A percentile compares a stretch with the other conserved stretches of the same genome.
Evolutionary conservation across 75 land plant genomes (phyloP).

Genomic region (Chamaecyparis obtusa): DNA sequence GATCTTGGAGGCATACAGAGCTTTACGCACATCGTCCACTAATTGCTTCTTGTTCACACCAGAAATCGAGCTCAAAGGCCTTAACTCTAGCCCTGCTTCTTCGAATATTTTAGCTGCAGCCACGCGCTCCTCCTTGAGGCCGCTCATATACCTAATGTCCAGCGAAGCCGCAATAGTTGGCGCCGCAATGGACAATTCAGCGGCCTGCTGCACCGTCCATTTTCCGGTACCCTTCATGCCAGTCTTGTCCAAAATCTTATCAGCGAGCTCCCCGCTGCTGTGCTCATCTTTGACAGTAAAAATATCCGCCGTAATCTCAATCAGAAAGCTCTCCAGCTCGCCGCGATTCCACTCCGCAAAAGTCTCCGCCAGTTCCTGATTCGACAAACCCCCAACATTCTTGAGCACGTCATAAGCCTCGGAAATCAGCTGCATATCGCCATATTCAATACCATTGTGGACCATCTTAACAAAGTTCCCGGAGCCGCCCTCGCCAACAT

Average conservation of each 20-base stretch:
- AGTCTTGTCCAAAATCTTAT: slow-evolving; percentile 50
- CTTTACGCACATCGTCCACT: slow-evolving; percentile 36
- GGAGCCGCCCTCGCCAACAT: slow-evolving; percentile 48
- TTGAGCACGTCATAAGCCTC: slow-evolving; percentile 52
- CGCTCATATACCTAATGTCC: slow-evolving; percentile 36
- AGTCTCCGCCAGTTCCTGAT: slow-evolving; percentile 28
- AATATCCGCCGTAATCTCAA: slow-evolving; percentile 54
- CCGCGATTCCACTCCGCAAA: slow-evolving; percentile 54
- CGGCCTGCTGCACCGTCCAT: slow-evolving; percentile 60
- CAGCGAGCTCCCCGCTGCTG: slow-evolving; percentile 34
- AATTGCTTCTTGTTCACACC: slow-evolving; percentile 34
- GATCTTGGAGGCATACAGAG: slow-evolving; percentile 35
- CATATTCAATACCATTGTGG: slow-evolving; percentile 58
- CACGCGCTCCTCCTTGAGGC: slow-evolving; percentile 41
- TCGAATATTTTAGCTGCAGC: slow-evolving; percentile 26
- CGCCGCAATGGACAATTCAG: slow-evolving; percentile 46
- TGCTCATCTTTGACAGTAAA: slow-evolving; percentile 42
- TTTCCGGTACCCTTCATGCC: slow-evolving; percentile 51
- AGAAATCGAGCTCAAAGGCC: not conserved
- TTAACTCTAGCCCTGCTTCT: slow-evolving; percentile 18
- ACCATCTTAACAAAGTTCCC: slow-evolving; percentile 58
- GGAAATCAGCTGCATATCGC: slow-evolving; percentile 59
- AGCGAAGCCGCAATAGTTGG: slow-evolving; percentile 48
- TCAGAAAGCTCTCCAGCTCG: slow-evolving; percentile 54
- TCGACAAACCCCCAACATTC: slow-evolving; percentile 39